Base-by-base conservation (phyloP, 169 alveolate species). In the Besnoitia besnoiti region DNA sequence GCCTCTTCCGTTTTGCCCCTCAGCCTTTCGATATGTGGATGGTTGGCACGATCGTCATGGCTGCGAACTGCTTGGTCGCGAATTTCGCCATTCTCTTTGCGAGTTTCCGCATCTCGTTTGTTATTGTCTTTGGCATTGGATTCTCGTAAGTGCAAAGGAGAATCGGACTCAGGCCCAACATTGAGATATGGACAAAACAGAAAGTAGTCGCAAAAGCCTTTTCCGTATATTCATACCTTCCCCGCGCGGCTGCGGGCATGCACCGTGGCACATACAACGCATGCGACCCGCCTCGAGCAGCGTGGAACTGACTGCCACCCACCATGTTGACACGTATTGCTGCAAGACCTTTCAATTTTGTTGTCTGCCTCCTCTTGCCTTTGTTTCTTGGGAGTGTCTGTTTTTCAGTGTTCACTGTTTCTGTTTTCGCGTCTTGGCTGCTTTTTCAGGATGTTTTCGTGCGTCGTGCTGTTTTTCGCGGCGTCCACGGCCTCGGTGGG, bases 21-120 rank as follows among this genome's bases (percentile, higher is more conserved):
- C 92, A 73, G 92, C 92, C 88, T 33, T 73, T 75, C 42, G 88
- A 73, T 44, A 8, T 87, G 62, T 87, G 91, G 91, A 62, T 62
- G 91, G 39, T 39, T 42, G 91, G 91, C 33, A 61, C 76, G 46
- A 39, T 87, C 44, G 46, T 62, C 55, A 46, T 61, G 59, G 44
- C 47, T 21, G 24, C 61, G 85, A 87, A 21, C 49, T 35, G 59
- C 84, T 12, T 87, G 21, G 91, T 87, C 37, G 91, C 61, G 12
- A 87, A 87, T 67, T 14, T 87, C 37, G 61, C 51, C 1, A 47
- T 87, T 16, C 91, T 87, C 46, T 33, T 87, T 30, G 16, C 16
- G 44, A 35, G 47, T n/a, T 73, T 37, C 39, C 8, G 46, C 82
- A 27, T 73, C 47, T 73, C 47, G 5, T 2, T 42, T 30, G 47